Evolutionary conservation across 495 filamentous ascomycete species (phyloP).

Genomic region (Hypomontagnella monticulosa): DNA sequence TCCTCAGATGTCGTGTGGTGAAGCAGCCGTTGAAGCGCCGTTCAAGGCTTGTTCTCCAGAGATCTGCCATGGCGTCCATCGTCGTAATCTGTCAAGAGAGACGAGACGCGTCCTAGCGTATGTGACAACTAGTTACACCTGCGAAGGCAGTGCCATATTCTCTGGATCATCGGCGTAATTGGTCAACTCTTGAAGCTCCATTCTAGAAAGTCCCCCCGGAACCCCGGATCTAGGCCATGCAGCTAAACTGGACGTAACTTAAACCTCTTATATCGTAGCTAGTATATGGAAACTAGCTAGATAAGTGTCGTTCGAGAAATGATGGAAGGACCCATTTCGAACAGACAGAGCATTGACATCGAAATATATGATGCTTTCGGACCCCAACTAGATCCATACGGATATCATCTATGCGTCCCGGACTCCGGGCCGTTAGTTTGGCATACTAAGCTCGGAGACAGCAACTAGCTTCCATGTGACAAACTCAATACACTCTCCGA

Average conservation of each 20-base stretch:
- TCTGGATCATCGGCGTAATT: no score
- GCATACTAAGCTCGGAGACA: neutral
- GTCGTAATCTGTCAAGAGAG: constrained; percentile 9
- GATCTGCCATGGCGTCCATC: constrained; percentile 4
- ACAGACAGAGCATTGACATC: neutral
- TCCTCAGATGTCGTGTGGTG: neutral
- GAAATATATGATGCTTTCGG: neutral
- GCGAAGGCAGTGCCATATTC: no score
- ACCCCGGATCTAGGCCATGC: neutral
- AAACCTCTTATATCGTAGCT: neutral
- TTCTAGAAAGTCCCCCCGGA: neutral
- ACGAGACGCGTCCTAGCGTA: neutral
- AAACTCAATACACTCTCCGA: neutral
- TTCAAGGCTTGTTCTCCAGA: neutral
- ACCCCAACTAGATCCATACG: no score
- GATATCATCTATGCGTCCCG: no score
- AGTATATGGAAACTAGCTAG: neutral
- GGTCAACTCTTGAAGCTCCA: no score
- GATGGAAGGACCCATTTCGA: neutral
- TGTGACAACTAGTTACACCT: no score
- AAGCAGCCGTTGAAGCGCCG: neutral
- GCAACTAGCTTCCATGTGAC: constrained; percentile 2
- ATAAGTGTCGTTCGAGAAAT: neutral
- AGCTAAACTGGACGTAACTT: constrained; percentile 7
- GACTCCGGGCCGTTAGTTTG: neutral